Evolutionary conservation across 78 protist genomes (phyloP), one percentile per base, ranked within the genome.

Genomic region (Emiliania huxleyi): DNA sequence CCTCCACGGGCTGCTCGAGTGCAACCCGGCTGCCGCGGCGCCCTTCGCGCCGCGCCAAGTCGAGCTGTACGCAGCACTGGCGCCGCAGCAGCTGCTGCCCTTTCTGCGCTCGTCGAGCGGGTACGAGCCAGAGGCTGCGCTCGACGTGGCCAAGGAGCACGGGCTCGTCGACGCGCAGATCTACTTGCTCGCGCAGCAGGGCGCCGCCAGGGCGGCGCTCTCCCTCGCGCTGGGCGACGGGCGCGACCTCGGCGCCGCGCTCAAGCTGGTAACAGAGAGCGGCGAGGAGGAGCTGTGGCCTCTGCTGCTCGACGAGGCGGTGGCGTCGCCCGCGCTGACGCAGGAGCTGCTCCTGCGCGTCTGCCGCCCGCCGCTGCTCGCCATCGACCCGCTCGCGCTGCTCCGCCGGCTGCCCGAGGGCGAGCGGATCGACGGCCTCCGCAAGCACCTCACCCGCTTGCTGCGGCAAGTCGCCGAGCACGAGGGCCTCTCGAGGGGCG

Each of bases 41-140:
- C 25, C 90, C n/a, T 87, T 85, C 90, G 85, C 19, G 1, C 3
- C 1, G n/a, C 48, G 19, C 8, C 94, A 92, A 62, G n/a, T 91
- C 45, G 84, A 15, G 37, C 77, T 92, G 12, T 92, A 92, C 91
- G 94, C 94, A 15, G 33, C 21, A 21, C 45, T 11, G 19, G 49
- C 38, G 40, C 91, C 94, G 11, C 5, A 18, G 23, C 48, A 4
- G 56, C 73, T 92, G 29, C 46, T 38, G 19, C 45, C 48, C 45
- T 92, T 92, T 22, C 15, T 92, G 21, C 1, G 29, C 19, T 12
- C 2, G 33, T 4, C 26, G 21, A 0, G 18, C 2, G 29, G 26
- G 11, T 89, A 55, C 35, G 6, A 33, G 33, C 71, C 26, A 11
- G 62, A 48, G 43, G 44, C 42, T 33, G 92, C 94, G 49, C 35